phyloP scores from a whole-genome alignment of 257 asterid species.

The Eustoma russellianum region DNA sequence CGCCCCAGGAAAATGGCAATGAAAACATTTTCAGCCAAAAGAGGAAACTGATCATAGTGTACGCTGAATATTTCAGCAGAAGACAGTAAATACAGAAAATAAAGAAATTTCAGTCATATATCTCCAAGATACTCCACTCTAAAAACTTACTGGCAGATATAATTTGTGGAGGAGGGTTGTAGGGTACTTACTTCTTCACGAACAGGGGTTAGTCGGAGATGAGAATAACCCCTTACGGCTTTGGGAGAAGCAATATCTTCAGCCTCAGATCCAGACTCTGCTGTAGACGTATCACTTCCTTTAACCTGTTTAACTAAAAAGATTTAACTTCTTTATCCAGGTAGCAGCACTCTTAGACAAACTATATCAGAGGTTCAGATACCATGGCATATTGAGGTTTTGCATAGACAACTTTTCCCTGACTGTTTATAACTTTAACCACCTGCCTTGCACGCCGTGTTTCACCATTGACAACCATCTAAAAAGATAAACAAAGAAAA shows the following conservation, averaged over 20 bases:
- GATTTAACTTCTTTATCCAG: constrained; percentile 9
- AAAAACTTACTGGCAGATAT: no score
- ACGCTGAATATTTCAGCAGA: background rate
- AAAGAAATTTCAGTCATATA: background rate
- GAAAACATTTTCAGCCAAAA: background rate
- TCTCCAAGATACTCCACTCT: background rate
- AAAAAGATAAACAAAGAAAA: constrained; percentile 18
- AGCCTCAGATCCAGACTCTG: constrained; percentile 99
- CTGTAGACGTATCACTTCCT: constrained; percentile 95
- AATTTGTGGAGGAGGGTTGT: no score
- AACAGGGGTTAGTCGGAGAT: constrained; percentile 92
- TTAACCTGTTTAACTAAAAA: constrained; percentile 45
- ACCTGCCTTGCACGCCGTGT: constrained; percentile 81
- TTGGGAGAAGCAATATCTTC: constrained; percentile 96
- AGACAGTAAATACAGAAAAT: background rate
- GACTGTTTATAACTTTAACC: constrained; percentile 83
- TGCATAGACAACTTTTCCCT: constrained; percentile 94
- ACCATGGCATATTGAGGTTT: constrained; percentile 77
- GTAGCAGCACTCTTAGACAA: background rate
- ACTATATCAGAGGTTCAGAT: constrained; percentile 9
- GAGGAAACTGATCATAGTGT: background rate
- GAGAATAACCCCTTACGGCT: constrained; percentile 73
- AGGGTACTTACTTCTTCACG: constrained; percentile 74
- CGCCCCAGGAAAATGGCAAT: no score
- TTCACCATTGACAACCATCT: constrained; percentile 84